Base-by-base conservation (phyloP, 2,329 filamentous ascomycete species). In the Parafenestella ontariensis region DNA sequence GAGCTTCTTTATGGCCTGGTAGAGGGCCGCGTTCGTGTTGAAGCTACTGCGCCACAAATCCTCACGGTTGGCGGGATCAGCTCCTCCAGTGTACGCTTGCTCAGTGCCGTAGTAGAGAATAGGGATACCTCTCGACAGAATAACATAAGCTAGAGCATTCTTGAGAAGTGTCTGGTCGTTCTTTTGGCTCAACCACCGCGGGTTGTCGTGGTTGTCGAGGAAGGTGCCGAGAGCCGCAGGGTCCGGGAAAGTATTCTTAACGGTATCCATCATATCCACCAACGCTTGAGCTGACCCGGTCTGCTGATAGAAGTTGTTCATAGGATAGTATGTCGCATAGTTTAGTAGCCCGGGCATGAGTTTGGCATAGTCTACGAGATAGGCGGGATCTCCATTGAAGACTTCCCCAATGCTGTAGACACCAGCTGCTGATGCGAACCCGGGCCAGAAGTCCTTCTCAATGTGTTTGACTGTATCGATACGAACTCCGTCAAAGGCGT, bases 401-500 rank as follows among this genome's bases (percentile, higher is more conserved):
- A 88, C 85, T 65, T 89, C 87, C 9, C 87, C 86, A 13, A 87
- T 77, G 5, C 81, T 77, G 68, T 86, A 88, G 1, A 87, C 82
- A 4, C 84, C 85, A 1, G 84, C 79, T 2, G 81, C 82, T 6
- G 76, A 62, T 20, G 79, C 74, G 61, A 88, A 89, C 0, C 65
- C 71, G 0, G 83, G 74, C 77, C 85, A 87, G 71, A 87, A 89
- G 10, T 77, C 78, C 56, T 82, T 81, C 57, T 86, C 79, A 13
- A 87, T 83, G 68, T 88, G 84, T 71, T 85, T 87, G 57, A 84
- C 84, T 0, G 83, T 86, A 58, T 88, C 85, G 61, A 87, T 82
- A 29, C 85, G 83, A 10, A 87, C 75, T 2, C 85, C 84, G 66
- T 86, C 85, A 43, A 75, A 73, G 4, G 43, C 43, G 58, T 71